These are phyloP conservation scores for Aschersonia sp. DNA, from an alignment of 2,329 filamentous ascomycete genomes.

Conservation along the genomic window DNA sequence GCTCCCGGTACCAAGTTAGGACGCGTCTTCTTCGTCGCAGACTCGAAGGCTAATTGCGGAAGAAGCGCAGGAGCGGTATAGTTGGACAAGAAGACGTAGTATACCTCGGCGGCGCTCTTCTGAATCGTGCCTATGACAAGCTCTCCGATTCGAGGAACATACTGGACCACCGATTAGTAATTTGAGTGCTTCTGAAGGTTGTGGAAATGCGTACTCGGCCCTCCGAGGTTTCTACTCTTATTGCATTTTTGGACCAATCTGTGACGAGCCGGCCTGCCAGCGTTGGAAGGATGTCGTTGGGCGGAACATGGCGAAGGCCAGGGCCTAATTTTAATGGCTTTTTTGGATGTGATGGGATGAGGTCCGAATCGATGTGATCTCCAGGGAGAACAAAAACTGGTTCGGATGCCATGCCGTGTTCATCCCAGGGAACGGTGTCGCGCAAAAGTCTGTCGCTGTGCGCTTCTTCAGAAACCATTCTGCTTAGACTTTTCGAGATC, in stretches of 20 bases:
- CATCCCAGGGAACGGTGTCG: not conserved
- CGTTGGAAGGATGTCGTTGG: conserved; percentile 56
- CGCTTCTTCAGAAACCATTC: not conserved
- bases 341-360: conserved; percentile 54
- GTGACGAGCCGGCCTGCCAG: conserved; percentile 53
- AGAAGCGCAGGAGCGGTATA: conserved; percentile 53
- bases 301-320: conserved; percentile 68
- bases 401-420: conserved; percentile 36
- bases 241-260: conserved; percentile 59
- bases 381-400: conserved; percentile 67
- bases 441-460: not conserved
- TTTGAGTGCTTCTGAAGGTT: conserved; percentile 7
- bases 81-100: conserved; percentile 62
- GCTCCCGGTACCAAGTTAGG: conserved; percentile 62
- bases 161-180: conserved; percentile 30
- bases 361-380: conserved; percentile 51
- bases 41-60: conserved; percentile 84
- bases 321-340: conserved; percentile 68
- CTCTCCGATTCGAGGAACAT: conserved; percentile 67
- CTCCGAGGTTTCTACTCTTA: conserved; percentile 60
- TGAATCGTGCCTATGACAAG: conserved; percentile 79
- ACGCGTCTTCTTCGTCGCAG: conserved; percentile 80
- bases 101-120: conserved; percentile 61
- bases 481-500: too few species aligned
- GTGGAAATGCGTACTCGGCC: conserved; percentile 42